A percentile compares a stretch with the other conserved stretches of the same genome.
Conservation (phyloP, 768 basidiomycete species). For the Cystofilobasidium ferigula region DNA sequence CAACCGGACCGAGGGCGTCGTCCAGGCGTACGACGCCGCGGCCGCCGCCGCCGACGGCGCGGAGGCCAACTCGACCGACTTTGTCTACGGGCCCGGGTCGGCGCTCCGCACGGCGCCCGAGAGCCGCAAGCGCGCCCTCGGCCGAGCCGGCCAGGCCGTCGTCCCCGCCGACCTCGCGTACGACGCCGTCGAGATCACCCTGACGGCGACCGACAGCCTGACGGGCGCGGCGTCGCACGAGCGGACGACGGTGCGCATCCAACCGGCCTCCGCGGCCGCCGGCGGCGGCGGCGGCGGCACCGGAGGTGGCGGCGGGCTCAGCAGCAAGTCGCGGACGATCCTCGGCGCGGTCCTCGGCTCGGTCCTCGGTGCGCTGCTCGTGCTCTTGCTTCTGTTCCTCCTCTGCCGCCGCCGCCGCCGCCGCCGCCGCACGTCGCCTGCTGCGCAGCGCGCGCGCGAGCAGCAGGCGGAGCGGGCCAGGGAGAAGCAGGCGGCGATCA, state of each 20-base stretch:
- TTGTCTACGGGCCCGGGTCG: too few species aligned
- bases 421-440: too few species aligned
- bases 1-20: conserved; percentile 25
- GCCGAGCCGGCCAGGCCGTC: conserved; percentile 39
- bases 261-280: conserved; percentile 13
- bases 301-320: neutral
- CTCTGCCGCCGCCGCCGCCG: conserved; percentile 13
- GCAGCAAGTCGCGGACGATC: conserved; percentile 8
- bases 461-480: neutral
- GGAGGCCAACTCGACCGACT: neutral
- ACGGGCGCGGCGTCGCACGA: conserved; percentile 29
- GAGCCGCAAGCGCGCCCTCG: neutral
- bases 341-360: conserved; percentile 22
- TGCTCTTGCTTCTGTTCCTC: conserved; percentile 19
- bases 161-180: conserved; percentile 42
- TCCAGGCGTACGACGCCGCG: neutral
- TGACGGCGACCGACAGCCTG: conserved; percentile 24
- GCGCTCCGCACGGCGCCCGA: neutral
- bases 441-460: neutral
- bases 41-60: too few species aligned
- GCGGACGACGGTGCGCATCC: conserved; percentile 22
- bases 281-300: conserved; percentile 2
- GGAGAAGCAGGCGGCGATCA: neutral
- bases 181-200: conserved; percentile 24
- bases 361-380: conserved; percentile 16